phyloP scores from a whole-genome alignment of 768 basidiomycete species.

The Leccinum uliginosum region DNA sequence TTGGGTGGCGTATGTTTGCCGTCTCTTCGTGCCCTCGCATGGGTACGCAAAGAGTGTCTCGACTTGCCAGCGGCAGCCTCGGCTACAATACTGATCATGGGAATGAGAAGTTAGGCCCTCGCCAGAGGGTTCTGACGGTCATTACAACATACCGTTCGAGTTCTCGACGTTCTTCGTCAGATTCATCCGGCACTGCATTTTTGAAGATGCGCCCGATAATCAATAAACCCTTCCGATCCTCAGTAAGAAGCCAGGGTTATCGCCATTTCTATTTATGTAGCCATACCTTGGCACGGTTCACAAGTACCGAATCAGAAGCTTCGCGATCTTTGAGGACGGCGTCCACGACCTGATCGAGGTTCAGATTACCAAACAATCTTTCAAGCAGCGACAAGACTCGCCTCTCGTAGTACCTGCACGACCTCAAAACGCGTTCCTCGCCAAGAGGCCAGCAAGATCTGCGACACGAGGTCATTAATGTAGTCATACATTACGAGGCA shows the following conservation, averaged over 20 bases:
- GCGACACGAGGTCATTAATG: neutral
- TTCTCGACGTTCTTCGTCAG: constrained; percentile 90
- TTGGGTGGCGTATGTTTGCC: constrained; percentile 38
- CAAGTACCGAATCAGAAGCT: constrained; percentile 62
- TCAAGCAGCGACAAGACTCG: constrained; percentile 10
- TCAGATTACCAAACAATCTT: constrained; percentile 4
- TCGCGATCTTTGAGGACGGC: constrained; percentile 79
- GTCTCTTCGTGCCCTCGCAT: constrained; percentile 26
- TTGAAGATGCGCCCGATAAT: constrained; percentile 91
- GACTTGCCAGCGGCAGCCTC: constrained; percentile 75
- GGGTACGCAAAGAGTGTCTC: constrained; percentile 43
- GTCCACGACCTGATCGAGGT: constrained; percentile 58
- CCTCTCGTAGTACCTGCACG: constrained; percentile 80
- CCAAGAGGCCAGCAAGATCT: constrained; percentile 97
- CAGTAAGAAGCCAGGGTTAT: neutral
- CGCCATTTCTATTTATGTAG: neutral
- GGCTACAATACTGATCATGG: constrained; percentile 65
- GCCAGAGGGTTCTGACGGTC: neutral
- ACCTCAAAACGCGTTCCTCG: constrained; percentile 95
- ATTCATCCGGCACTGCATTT: constrained; percentile 76
- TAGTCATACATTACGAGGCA: neutral
- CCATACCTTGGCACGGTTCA: constrained; percentile 81
- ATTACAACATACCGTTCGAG: constrained; percentile 71
- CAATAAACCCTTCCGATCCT: constrained; percentile 62
- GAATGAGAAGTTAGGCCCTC: constrained; percentile 2